A percentile compares a stretch with the other conserved stretches of the same genome.
phyloP scores from a whole-genome alignment of 164 flowering plant genomes.

The Hamamelis virginiana region DNA sequence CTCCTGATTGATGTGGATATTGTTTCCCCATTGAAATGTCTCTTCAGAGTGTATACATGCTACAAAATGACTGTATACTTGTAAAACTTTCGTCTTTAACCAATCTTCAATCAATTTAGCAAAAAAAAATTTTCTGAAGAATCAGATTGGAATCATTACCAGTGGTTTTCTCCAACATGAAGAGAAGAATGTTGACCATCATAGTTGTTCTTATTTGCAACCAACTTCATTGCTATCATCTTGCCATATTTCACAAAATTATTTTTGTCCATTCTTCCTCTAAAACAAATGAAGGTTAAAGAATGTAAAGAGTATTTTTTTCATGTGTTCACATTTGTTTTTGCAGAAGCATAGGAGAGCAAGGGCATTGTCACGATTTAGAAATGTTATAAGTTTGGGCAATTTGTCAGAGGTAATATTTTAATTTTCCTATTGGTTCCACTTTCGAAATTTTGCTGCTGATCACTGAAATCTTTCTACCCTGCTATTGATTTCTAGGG shows the following conservation, averaged over 20 bases:
- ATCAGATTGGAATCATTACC: neutral
- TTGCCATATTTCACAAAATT: neutral
- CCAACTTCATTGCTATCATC: neutral
- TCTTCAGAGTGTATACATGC: neutral
- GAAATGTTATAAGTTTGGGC: conserved; percentile 34
- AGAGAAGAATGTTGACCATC: neutral
- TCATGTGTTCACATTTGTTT: conserved; percentile 7
- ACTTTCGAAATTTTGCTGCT: neutral
- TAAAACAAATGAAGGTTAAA: too few relatives aligned
- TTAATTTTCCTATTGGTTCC: neutral
- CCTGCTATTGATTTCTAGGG: conserved; percentile 33
- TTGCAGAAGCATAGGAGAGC: conserved; percentile 80
- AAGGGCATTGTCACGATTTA: conserved; percentile 74
- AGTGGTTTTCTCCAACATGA: neutral
- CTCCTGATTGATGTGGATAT: neutral
- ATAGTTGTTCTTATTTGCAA: neutral
- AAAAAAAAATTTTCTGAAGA: neutral
- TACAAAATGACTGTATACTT: neutral
- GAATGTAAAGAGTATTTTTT: neutral
- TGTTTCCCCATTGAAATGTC: neutral
- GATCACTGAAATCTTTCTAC: conserved; percentile 12
- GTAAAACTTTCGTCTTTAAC: neutral
- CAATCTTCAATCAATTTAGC: neutral
- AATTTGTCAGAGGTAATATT: conserved; percentile 54
- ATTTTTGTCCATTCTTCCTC: neutral